A percentile compares a stretch with the other conserved stretches of the same genome.
Conservation (phyloP, 73 alveolate species). For the Paramecium primaurelia region DNA sequence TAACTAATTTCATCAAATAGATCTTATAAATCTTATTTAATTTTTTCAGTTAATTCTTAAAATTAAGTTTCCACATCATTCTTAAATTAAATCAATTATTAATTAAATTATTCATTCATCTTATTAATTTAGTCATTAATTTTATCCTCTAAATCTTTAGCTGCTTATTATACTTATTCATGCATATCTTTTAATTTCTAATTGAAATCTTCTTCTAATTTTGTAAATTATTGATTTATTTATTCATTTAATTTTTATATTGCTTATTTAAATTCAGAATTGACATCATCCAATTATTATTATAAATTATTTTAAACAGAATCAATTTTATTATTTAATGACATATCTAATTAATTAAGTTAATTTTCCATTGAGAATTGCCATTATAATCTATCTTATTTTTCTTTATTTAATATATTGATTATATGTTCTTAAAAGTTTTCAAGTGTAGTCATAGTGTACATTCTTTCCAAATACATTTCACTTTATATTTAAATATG, state of each 20-base stretch:
- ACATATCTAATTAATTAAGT: background rate
- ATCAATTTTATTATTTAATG: background rate
- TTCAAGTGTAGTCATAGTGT: background rate
- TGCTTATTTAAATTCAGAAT: background rate
- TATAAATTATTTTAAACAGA: background rate
- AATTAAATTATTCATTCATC: background rate
- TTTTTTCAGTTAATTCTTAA: background rate
- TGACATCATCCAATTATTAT: background rate
- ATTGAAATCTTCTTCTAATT: background rate
- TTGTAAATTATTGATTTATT: background rate
- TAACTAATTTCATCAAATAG: background rate
- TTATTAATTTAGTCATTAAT: background rate
- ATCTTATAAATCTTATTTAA: background rate
- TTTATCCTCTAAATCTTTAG: background rate
- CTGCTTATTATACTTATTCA: background rate
- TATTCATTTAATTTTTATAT: background rate
- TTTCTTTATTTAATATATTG: background rate
- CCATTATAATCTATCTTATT: background rate
- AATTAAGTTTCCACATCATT: background rate
- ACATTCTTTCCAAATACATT: slow-evolving; percentile 38
- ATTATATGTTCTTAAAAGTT: background rate
- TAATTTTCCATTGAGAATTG: background rate
- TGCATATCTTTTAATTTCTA: background rate
- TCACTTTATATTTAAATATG: slow-evolving; percentile 33
- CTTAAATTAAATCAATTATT: background rate